Evolutionary conservation across 1,284 basidiomycete genomes (phyloP).

Genomic region (Phlebopus sp.): DNA sequence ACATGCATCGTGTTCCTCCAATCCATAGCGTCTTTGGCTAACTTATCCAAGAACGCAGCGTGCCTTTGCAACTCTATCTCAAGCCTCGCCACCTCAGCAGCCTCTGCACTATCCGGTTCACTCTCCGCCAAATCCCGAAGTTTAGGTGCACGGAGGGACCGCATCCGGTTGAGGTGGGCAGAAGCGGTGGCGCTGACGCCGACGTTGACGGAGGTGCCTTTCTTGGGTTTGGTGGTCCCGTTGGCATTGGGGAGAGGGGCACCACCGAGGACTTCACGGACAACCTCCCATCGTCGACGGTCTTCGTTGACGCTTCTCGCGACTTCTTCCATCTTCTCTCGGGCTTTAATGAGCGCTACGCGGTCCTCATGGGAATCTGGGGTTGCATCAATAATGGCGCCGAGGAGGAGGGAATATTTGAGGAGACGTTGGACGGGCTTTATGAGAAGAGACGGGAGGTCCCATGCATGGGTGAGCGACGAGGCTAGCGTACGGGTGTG

Average conservation of each 20-base stretch:
- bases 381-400: constrained; percentile 78
- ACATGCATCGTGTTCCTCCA: constrained; percentile 51
- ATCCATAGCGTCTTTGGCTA: constrained; percentile 55
- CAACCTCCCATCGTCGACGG: constrained; percentile 80
- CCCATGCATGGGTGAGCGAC: constrained; percentile 86
- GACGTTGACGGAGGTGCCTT: constrained; percentile 35
- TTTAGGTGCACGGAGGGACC: constrained; percentile 38
- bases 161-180: constrained; percentile 61
- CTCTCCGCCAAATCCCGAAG: constrained; percentile 29
- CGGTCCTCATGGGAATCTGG: constrained; percentile 71
- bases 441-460: constrained; percentile 88
- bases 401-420: constrained; percentile 87
- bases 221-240: constrained; percentile 36
- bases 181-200: constrained; percentile 49
- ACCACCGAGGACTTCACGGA: constrained; percentile 61
- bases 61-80: constrained; percentile 54
- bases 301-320: constrained; percentile 87
- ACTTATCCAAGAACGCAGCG: constrained; percentile 53
- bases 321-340: constrained; percentile 69
- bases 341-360: constrained; percentile 53
- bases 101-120: constrained; percentile 42
- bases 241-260: constrained; percentile 24
- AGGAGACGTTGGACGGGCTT: constrained; percentile 91
- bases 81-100: constrained; percentile 50
- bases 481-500: constrained; percentile 70